Evolutionary conservation across 768 basidiomycete genomes (phyloP), one percentile per base, ranked within the genome.

Genomic region (Mycena latifolia): DNA sequence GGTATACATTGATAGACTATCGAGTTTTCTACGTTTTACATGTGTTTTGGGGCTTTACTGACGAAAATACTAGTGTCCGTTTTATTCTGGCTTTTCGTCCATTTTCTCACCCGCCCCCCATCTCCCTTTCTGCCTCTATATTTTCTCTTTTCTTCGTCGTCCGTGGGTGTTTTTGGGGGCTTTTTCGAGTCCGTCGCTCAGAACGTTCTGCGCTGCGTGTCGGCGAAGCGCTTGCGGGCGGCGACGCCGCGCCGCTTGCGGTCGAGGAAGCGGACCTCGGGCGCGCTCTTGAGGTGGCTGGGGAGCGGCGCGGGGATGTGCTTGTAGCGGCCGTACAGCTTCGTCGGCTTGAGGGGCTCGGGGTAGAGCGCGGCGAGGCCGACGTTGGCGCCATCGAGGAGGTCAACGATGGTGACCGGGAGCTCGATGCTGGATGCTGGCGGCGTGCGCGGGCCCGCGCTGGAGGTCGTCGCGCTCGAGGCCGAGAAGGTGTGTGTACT

Each of bases 341-440:
- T 58, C 11, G 46, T 58, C 18, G 56, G 56, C 0, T 12, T 10
- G 45, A 57, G 55, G 17, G 55, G 55, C 27, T 41, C 39, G 12
- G 45, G 31, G 45, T 46, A 28, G 20, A 47, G 22, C 2, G 43
- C 56, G 14, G 43, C 56, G 31, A 46, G 37, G 22, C 56, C 56
- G 45, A 46, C 31, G 43, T 58, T 47, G 5, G 56, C 31, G 4
- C 12, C 43, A 29, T 58, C 56, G n/a, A 58, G 45, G 27, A 57
- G 45, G 20, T 33, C 56, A 29, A 35, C 29, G 56, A 46, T 31
- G 43, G 39, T 37, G 3, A 31, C 11, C 5, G 52, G 28, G 37
- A 17, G 37, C 37, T 43, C n/a, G n/a, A 22, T 12, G 31, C 15
- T 11, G 46, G 18, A 17, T 5, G 11, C 33, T n/a, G 45, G 56